phyloP scores from a whole-genome alignment of 345 rosid species.

The Ricinus communis region DNA sequence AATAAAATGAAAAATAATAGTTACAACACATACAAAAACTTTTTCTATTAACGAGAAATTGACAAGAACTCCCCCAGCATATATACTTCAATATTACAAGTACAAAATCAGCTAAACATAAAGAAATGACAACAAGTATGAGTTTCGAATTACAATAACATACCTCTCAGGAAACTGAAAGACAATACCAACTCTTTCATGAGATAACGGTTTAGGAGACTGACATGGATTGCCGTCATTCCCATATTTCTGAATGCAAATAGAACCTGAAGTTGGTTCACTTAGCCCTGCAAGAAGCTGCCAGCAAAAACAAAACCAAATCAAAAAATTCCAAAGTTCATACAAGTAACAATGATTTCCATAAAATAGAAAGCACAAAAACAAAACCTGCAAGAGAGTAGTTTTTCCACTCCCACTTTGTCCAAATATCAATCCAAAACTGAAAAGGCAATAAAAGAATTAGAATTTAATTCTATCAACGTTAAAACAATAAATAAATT shows the following conservation, averaged over 20 bases:
- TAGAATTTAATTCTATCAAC: background rate
- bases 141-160: background rate
- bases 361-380: constrained; percentile 11
- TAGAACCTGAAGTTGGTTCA: constrained; percentile 86
- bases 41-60: background rate
- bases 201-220: constrained; percentile 43
- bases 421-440: constrained; percentile 95
- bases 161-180: constrained; percentile 98
- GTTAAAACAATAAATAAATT: background rate
- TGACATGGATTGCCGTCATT: constrained; percentile 50
- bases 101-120: background rate
- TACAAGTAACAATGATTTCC: constrained; percentile 8
- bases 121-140: background rate
- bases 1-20: background rate
- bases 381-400: constrained; percentile 76
- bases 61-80: background rate
- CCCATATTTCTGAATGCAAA: constrained; percentile 63
- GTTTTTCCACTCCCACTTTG: constrained; percentile 97
- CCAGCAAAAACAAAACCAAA: constrained; percentile 1
- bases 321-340: background rate
- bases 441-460: constrained; percentile 29
- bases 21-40: background rate
- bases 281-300: constrained; percentile 91
- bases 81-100: background rate
- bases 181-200: constrained; percentile 85